Conservation (phyloP, 1,284 basidiomycete species). For the Leccinum angustisporum region DNA sequence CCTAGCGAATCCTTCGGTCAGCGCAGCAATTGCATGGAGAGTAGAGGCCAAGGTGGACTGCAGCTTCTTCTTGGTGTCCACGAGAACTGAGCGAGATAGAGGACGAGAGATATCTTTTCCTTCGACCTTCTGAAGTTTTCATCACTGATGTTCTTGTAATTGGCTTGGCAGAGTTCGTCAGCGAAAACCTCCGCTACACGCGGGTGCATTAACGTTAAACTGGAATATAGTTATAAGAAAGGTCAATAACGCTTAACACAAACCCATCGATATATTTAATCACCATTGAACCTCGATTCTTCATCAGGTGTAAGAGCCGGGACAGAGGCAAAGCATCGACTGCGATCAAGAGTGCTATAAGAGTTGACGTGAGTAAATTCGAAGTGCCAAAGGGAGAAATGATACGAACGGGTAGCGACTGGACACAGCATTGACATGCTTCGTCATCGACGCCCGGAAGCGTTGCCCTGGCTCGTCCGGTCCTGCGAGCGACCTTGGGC, state of each 20-base stretch:
- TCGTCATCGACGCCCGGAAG: conserved; percentile 47
- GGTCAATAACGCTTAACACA: neutral
- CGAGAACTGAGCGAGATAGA: conserved; percentile 18
- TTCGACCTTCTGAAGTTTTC: conserved; percentile 24
- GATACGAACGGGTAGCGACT: conserved; percentile 29
- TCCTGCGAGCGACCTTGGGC: conserved; percentile 58
- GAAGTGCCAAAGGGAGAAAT: neutral
- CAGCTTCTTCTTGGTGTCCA: conserved; percentile 17
- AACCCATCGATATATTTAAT: neutral
- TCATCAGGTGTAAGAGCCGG: conserved; percentile 19
- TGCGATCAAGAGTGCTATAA: conserved; percentile 23
- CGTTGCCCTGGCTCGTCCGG: conserved; percentile 33
- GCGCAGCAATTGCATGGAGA: conserved; percentile 9
- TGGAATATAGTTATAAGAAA: conserved; percentile 18
- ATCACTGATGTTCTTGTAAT: conserved; percentile 21
- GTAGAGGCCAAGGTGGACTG: conserved; percentile 16
- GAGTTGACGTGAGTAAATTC: conserved; percentile 1
- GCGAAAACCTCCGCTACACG: conserved; percentile 21
- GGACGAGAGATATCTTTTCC: conserved; percentile 25
- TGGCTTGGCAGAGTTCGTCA: conserved; percentile 20
- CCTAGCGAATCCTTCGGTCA: conserved; percentile 5
- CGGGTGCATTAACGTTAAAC: conserved; percentile 16
- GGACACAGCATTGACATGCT: conserved; percentile 25
- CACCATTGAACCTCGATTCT: conserved; percentile 16
- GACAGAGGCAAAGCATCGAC: conserved; percentile 15